These are phyloP conservation scores for Wallacemonas sp. DNA, from an alignment of 208 protist species.

Conservation along the genomic window DNA sequence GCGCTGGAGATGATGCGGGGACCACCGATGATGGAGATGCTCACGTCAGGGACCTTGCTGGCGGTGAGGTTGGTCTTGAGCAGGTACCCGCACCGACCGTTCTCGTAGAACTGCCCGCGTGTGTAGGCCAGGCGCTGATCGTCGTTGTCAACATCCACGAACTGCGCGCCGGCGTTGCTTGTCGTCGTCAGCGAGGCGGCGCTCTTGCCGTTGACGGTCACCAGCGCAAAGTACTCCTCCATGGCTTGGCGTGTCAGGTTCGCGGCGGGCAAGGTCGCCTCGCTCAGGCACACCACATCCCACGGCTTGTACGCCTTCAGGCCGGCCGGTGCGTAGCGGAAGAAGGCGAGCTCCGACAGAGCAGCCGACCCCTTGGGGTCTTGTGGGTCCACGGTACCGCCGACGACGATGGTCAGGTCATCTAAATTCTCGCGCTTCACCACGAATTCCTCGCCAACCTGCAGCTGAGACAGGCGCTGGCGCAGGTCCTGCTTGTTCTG, in stretches of 20 bases:
- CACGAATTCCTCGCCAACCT: conserved; percentile 83
- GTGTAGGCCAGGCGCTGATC: conserved; percentile 50
- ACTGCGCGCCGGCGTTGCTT: conserved; percentile 62
- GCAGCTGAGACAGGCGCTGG: conserved; percentile 49
- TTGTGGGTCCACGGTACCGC: conserved; percentile 67
- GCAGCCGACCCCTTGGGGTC: conserved; percentile 50
- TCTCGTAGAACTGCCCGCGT: conserved; percentile 78
- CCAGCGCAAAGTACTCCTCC: conserved; percentile 71
- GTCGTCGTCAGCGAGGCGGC: conserved; percentile 23
- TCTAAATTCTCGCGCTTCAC: conserved; percentile 83
- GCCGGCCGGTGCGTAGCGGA: conserved; percentile 51
- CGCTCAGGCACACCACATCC: conserved; percentile 44
- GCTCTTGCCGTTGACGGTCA: conserved; percentile 33
- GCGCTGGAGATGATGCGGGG: conserved; percentile 60
- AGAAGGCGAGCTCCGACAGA: conserved; percentile 79
- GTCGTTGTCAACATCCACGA: conserved; percentile 67
- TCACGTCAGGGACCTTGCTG: conserved; percentile 44
- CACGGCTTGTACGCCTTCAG: conserved; percentile 49
- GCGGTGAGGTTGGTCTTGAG: conserved; percentile 62
- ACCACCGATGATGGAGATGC: conserved; percentile 69
- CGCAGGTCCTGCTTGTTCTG: conserved; percentile 82
- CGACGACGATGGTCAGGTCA: conserved; percentile 84
- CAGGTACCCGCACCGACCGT: conserved; percentile 84
- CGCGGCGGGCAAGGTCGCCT: conserved; percentile 19
- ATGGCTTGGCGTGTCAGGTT: conserved; percentile 41